These are phyloP conservation scores for Fomitopsis schrenkii DNA, from an alignment of 1,284 basidiomycete species.

Conservation along the genomic window DNA sequence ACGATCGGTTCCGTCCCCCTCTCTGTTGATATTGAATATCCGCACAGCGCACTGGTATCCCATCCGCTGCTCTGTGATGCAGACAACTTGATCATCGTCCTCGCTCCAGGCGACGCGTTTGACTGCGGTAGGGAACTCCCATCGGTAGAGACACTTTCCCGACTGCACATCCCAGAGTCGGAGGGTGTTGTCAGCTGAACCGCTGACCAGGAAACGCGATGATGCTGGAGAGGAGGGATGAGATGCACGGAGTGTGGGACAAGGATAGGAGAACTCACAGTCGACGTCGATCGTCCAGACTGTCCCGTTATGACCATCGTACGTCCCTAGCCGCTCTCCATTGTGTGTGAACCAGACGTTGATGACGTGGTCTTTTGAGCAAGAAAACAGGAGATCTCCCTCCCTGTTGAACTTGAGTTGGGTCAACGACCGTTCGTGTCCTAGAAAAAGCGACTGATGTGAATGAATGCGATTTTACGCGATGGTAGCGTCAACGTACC, in stretches of 20 bases:
- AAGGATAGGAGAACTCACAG: conserved; percentile 53
- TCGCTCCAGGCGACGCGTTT: conserved; percentile 93
- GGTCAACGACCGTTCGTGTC: conserved; percentile 98
- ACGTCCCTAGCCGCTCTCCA: conserved; percentile 95
- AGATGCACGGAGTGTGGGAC: conserved; percentile 1
- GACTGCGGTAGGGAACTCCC: conserved; percentile 98
- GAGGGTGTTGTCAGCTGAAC: conserved; percentile 88
- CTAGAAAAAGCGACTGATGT: conserved; percentile 33
- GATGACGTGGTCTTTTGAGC: conserved; percentile 93
- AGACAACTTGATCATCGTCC: conserved; percentile 82
- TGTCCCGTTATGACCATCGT: conserved; percentile 93
- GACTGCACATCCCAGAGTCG: conserved; percentile 89
- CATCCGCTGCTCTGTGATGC: conserved; percentile 97
- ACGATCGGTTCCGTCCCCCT: conserved; percentile 77
- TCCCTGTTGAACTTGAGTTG: conserved; percentile 96
- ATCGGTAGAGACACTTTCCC: conserved; percentile 88
- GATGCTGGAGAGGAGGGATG: conserved; percentile 49
- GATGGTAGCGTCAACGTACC: conserved; percentile 14
- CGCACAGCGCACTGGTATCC: conserved; percentile 85
- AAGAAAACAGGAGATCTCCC: conserved; percentile 94
- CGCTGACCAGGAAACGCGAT: conserved; percentile 85
- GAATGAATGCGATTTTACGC: not conserved
- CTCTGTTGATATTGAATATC: conserved; percentile 85
- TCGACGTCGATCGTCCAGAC: conserved; percentile 98
- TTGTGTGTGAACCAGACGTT: conserved; percentile 99